phyloP scores from a whole-genome alignment of 352 stramenopile genomes.

The Saprolegnia diclina region DNA sequence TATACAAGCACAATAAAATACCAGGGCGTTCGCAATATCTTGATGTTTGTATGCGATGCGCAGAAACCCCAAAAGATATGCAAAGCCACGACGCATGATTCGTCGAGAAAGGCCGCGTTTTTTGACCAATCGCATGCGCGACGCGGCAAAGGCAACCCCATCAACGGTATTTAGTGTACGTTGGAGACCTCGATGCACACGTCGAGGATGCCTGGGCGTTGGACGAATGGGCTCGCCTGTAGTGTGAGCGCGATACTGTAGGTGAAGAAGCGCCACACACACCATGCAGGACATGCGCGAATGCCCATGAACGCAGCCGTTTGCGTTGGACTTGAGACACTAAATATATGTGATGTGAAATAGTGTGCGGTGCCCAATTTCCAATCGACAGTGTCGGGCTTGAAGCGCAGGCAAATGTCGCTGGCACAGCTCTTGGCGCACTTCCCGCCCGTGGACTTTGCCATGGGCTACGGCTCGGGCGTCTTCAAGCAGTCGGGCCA shows the following conservation, averaged over 20 bases:
- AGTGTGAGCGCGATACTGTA: no score
- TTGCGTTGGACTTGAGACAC: no score
- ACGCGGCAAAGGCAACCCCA: background rate
- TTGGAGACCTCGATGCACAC: background rate
- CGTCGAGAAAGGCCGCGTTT: background rate
- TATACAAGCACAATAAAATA: no score
- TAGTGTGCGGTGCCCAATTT: background rate
- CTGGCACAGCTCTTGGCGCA: slow-evolving; percentile 11
- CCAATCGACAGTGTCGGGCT: background rate
- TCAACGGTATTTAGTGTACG: background rate
- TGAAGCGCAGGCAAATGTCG: background rate
- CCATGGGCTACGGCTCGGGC: slow-evolving; percentile 80
- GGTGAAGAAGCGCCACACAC: no score
- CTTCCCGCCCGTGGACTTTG: slow-evolving; percentile 69
- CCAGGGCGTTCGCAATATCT: background rate
- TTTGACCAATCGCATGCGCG: background rate
- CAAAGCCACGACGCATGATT: background rate
- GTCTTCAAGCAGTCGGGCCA: slow-evolving; percentile 77
- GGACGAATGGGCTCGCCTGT: no score
- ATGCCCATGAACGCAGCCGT: no score
- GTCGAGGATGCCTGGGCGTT: no score
- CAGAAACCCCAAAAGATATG: background rate
- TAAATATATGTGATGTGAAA: background rate
- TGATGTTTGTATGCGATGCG: background rate
- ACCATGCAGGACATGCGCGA: no score